Base-by-base conservation (phyloP, 164 flowering plant genomes). In the Malania oleifera region DNA sequence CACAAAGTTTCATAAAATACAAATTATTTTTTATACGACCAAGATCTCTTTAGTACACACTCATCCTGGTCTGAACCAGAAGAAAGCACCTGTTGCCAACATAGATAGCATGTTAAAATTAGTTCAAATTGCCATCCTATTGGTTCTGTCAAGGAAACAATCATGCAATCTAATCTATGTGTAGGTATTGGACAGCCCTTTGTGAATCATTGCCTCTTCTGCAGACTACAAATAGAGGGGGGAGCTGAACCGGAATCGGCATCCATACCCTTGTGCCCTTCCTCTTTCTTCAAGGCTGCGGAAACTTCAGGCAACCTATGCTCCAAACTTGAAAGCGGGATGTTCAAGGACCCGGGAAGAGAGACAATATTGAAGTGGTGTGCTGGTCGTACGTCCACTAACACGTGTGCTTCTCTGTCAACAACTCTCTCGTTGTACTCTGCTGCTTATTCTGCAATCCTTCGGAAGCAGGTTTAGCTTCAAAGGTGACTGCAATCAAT, bases 121-220 rank as follows among this genome's bases (percentile, higher is more conserved):
- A n/a, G n/a, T n/a, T n/a, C n/a, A n/a, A n/a, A n/a, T n/a, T n/a
- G n/a, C n/a, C n/a, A n/a, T n/a, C n/a, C n/a, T n/a, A n/a, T n/a
- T n/a, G n/a, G n/a, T n/a, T n/a, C n/a, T n/a, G n/a, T n/a, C n/a
- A n/a, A n/a, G n/a, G n/a, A n/a, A n/a, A n/a, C n/a, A n/a, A n/a
- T n/a, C n/a, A n/a, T n/a, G n/a, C n/a, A n/a, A n/a, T n/a, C n/a
- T n/a, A n/a, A n/a, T n/a, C n/a, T n/a, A n/a, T 70, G 62, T 77
- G 96, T 49, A 93, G 90, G 50, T 27, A 63, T 37, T 86, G 69
- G 44, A 90, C 95, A 27, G 97, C 98, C 62, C 89, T 85, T 62
- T 93, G 98, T 14, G 98, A 93, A 72, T 93, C 98, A 60, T 93
- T 93, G 23, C 98, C 98, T 71, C 98, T 75, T 72, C 98, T 77